Percentiles rank a stretch among this genome's conserved stretches.
These are phyloP conservation scores for Eragrostis tef DNA, from an alignment of 202 grass and related monocot genomes.

Conservation along the genomic window DNA sequence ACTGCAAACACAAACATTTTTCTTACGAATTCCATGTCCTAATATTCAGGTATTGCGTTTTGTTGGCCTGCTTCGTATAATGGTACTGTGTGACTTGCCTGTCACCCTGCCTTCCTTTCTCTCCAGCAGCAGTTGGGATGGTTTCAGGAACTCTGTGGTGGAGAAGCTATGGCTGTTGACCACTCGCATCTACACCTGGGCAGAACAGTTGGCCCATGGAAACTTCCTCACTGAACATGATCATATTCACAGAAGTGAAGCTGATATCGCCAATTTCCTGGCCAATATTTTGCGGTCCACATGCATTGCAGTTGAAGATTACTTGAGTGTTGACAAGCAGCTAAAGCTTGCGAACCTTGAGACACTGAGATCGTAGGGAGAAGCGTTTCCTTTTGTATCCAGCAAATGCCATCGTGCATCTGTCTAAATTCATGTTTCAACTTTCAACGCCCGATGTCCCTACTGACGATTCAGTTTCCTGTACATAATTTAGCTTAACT, in stretches of 20 bases:
- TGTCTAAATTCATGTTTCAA: slow-evolving; percentile 36
- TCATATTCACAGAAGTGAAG: slow-evolving; percentile 61
- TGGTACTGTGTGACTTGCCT: slow-evolving; percentile 76
- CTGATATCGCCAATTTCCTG: slow-evolving; percentile 56
- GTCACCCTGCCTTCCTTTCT: slow-evolving; percentile 78
- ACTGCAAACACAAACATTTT: slow-evolving; percentile 16
- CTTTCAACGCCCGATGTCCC: slow-evolving; percentile 15
- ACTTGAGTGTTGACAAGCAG: slow-evolving; percentile 72
- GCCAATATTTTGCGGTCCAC: slow-evolving; percentile 57
- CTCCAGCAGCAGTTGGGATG: slow-evolving; percentile 64
- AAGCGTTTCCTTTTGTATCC: slow-evolving; percentile 35
- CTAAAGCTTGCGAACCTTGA: slow-evolving; percentile 79
- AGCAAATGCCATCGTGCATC: slow-evolving; percentile 28
- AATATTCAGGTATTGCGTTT: slow-evolving; percentile 67
- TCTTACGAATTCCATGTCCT: slow-evolving; percentile 15
- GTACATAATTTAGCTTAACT: slow-evolving; percentile 43
- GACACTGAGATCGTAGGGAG: slow-evolving; percentile 47
- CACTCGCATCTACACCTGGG: slow-evolving; percentile 58
- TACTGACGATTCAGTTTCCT: slow-evolving; percentile 32
- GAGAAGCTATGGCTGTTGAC: slow-evolving; percentile 82
- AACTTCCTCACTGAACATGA: slow-evolving; percentile 25
- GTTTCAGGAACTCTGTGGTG: slow-evolving; percentile 49
- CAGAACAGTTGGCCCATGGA: slow-evolving; percentile 41
- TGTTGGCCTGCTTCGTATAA: slow-evolving; percentile 74
- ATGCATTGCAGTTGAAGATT: slow-evolving; percentile 69